Conservation (phyloP, 106 monocot species). For the Dioscorea zingiberensis region DNA sequence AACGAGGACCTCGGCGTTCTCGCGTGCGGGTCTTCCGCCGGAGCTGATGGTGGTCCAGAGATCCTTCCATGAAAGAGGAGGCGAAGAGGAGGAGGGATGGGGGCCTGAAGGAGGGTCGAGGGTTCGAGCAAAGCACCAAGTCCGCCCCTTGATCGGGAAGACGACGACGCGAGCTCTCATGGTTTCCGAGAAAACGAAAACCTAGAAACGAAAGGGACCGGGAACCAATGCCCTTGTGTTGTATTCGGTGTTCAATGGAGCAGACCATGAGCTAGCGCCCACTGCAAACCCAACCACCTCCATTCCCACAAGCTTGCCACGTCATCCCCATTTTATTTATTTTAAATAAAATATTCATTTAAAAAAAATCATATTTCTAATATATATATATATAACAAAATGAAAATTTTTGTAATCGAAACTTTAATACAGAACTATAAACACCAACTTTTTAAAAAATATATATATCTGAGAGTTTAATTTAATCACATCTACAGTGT, state of each 20-base stretch:
- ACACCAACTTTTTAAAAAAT: too few species aligned
- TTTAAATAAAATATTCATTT: too few species aligned
- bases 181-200: neutral
- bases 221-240: neutral
- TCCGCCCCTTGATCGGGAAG: constrained; percentile 77
- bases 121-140: constrained; percentile 68
- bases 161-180: constrained; percentile 80
- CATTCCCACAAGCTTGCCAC: too few species aligned
- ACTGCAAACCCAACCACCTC: too few species aligned
- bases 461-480: too few species aligned
- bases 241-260: neutral
- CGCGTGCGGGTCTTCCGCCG: constrained; percentile 15
- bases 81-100: constrained; percentile 13
- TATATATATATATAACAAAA: too few species aligned
- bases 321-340: too few species aligned
- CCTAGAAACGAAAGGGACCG: neutral
- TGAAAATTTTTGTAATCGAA: too few species aligned
- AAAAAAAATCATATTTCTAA: too few species aligned
- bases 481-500: too few species aligned
- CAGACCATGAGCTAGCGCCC: too few species aligned
- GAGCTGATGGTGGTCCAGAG: constrained; percentile 49
- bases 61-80: constrained; percentile 33
- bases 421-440: too few species aligned
- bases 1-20: constrained; percentile 52
- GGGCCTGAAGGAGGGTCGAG: constrained; percentile 20